A percentile compares a stretch with the other conserved stretches of the same genome.
Conservation (phyloP, 2,329 filamentous ascomycete species). For the Pyrenochaeta sp. region DNA sequence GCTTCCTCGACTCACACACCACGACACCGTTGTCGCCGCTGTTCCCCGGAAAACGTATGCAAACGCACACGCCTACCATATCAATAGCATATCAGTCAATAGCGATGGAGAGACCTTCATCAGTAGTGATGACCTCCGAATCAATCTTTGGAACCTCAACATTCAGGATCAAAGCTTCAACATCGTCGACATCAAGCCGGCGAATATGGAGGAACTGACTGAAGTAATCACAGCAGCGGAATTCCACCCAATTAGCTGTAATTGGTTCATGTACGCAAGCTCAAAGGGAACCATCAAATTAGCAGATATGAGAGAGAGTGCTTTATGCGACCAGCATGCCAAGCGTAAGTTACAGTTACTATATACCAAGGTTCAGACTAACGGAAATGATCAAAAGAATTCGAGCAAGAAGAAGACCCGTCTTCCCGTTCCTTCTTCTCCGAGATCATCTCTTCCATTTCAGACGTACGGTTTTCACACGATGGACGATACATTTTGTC, state of each 20-base stretch:
- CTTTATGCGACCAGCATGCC: constrained; percentile 91
- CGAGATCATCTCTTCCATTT: constrained; percentile 99
- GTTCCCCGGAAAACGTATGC: constrained; percentile 96
- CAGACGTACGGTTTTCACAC: constrained; percentile 95
- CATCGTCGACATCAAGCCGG: constrained; percentile 99
- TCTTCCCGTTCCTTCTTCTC: constrained; percentile 98
- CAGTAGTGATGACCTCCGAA: constrained; percentile 95
- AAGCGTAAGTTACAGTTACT: constrained; percentile 73
- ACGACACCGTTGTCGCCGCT: constrained; percentile 96
- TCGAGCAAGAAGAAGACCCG: constrained; percentile 98
- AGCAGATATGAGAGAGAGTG: constrained; percentile 97
- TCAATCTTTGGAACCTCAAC: constrained; percentile 99
- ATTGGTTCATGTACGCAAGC: constrained; percentile 99
- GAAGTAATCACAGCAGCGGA: constrained; percentile 98
- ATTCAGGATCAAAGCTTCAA: constrained; percentile 99
- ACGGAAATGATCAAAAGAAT: constrained; percentile 66
- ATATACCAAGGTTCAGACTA: constrained; percentile 3
- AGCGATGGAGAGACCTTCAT: constrained; percentile 99
- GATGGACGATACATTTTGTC: constrained; percentile 98
- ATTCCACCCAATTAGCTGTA: constrained; percentile 96
- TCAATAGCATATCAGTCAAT: constrained; percentile 99
- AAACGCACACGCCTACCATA: constrained; percentile 98
- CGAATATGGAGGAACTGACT: constrained; percentile 99
- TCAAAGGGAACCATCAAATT: constrained; percentile 99
- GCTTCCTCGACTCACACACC: constrained; percentile 93